A percentile compares a stretch with the other conserved stretches of the same genome.
Evolutionary conservation across 768 basidiomycete species (phyloP).

Genomic region (Boletus bicolor): DNA sequence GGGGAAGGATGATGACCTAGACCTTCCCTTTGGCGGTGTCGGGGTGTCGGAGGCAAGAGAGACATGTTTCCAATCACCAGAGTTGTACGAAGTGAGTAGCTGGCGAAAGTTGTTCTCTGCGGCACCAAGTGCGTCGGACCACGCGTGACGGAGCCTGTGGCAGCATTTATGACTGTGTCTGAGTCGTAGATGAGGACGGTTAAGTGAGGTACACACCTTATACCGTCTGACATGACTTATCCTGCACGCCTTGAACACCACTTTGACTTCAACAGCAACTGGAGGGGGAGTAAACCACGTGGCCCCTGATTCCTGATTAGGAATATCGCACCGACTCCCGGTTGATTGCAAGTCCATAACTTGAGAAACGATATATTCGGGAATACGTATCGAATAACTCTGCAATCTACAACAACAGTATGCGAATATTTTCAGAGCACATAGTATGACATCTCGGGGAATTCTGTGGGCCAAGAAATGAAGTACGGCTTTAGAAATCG

Average conservation of each 20-base stretch:
- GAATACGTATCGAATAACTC: too few relatives aligned
- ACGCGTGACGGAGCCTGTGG: conserved; percentile 75
- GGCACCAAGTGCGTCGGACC: conserved; percentile 70
- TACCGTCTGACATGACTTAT: conserved; percentile 54
- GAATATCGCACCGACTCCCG: background rate
- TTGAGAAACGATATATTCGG: too few relatives aligned
- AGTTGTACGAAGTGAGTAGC: conserved; percentile 66
- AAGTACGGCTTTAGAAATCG: too few relatives aligned
- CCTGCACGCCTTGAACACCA: background rate
- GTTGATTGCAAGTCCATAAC: too few relatives aligned
- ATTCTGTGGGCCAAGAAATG: too few relatives aligned
- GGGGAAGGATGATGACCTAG: conserved; percentile 47
- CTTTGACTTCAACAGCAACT: background rate
- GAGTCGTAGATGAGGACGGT: background rate
- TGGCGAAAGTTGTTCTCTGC: conserved; percentile 78
- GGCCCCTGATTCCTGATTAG: conserved; percentile 1
- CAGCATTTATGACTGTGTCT: background rate
- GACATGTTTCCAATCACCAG: conserved; percentile 80
- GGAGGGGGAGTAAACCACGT: conserved; percentile 6
- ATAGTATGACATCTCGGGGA: too few relatives aligned
- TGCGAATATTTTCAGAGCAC: too few relatives aligned
- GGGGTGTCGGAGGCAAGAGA: conserved; percentile 41
- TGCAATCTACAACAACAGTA: too few relatives aligned
- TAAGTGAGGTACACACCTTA: conserved; percentile 40
- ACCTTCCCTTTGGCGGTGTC: conserved; percentile 59